Evolutionary conservation across 768 basidiomycete genomes (phyloP), one percentile per base, ranked within the genome.

Genomic region (Boletus subcaerulescens): DNA sequence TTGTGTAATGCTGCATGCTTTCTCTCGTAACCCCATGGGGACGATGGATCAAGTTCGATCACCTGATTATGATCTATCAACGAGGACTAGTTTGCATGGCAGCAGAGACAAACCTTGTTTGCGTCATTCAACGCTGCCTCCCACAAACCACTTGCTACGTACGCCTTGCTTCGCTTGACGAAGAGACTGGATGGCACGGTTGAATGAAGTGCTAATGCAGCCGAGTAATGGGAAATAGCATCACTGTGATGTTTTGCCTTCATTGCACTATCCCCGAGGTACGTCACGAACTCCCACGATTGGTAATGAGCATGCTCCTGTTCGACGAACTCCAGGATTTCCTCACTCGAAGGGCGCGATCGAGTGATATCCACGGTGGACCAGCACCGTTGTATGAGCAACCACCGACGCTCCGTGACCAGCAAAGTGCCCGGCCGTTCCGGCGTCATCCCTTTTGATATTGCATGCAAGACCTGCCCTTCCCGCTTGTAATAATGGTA

Each of bases 271-370:
- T 29, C 29, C 29, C 29, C 29, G 29, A 29, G 29, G 29, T 29
- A 8, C 29, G 29, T 2, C 29, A 29, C 29, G 29, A 29, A 29
- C 29, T 29, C 29, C 29, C 29, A 29, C 2, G 29, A 29, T 29
- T 29, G 29, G 29, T 29, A 29, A 29, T 29, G 7, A n/a, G 22
- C 36, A 5, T 45, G 41, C 15, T 52, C 57, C 3, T 44, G 22
- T 6, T 32, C 10, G 6, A 29, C 0, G 29, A 29, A 29, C 29
- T 29, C 29, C 9, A 62, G 40, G 2, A 76, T 70, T 38, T 72
- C 71, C 13, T 53, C 55, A 12, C 61, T 55, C 14, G 62, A 61
- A 12, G 75, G 76, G 26, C 75, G 64, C 13, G 48, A 35, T 20
- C 11, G 29, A 29, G 29, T 29, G 29, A 29, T 29, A 29, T 29